These are phyloP conservation scores for Leonotis leonurus DNA, from an alignment of 257 asterid species.

Conservation along the genomic window DNA sequence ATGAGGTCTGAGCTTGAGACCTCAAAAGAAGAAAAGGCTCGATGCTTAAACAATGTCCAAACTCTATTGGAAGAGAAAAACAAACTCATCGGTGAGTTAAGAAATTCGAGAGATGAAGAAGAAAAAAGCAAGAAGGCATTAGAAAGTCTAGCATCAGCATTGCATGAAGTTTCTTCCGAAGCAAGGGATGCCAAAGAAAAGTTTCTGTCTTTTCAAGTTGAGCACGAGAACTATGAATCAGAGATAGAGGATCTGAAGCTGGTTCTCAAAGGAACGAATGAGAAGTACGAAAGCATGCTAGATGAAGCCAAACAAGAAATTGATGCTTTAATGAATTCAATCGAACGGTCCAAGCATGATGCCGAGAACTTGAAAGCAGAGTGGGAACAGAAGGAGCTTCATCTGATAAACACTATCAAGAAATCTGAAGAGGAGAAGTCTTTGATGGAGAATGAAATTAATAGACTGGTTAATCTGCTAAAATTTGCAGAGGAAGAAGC, in stretches of 20 bases:
- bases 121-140: constrained; percentile 92
- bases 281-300: constrained; percentile 75
- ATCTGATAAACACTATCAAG: constrained; percentile 41
- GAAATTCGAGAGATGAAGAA: constrained; percentile 68
- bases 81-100: constrained; percentile 58
- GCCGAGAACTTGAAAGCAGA: constrained; percentile 40
- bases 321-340: constrained; percentile 36
- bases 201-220: constrained; percentile 48
- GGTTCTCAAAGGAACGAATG: constrained; percentile 67
- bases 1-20: constrained; percentile 58
- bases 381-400: constrained; percentile 77
- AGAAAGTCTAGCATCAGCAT: constrained; percentile 86
- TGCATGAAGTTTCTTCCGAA: constrained; percentile 88
- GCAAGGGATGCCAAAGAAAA: constrained; percentile 86
- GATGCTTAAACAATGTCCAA: constrained; percentile 56
- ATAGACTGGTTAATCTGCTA: constrained; percentile 45
- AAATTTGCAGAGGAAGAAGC: constrained; percentile 57
- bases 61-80: constrained; percentile 65
- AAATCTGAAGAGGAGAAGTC: constrained; percentile 51
- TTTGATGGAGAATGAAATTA: constrained; percentile 53
- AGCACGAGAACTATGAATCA: constrained; percentile 54
- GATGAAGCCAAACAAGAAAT: constrained; percentile 70
- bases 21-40: constrained; percentile 61
- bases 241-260: constrained; percentile 75
- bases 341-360: constrained; percentile 52